Percentiles rank a stretch among this genome's conserved stretches.
Conservation (phyloP, 345 rosid species). For the Eutrema yunnanense region DNA sequence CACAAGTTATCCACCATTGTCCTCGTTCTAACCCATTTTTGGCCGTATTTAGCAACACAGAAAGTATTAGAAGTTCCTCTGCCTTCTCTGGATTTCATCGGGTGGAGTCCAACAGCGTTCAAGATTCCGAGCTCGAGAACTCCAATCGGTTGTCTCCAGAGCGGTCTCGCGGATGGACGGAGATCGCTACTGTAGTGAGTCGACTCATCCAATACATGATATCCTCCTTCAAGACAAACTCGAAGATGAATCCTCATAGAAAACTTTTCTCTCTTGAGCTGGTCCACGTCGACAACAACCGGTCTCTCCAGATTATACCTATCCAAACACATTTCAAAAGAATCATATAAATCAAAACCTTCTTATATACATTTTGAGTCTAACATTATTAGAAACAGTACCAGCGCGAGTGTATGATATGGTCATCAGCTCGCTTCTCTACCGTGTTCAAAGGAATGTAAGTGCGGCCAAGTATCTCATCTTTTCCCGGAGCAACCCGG, state of each 20-base stretch:
- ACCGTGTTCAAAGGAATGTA: conserved; percentile 52
- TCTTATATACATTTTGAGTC: not conserved
- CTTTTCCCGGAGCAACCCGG: conserved; percentile 76
- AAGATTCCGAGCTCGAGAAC: conserved; percentile 84
- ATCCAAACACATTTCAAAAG: not conserved
- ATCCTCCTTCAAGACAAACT: conserved; percentile 95
- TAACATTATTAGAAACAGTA: not conserved
- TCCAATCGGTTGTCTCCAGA: conserved; percentile 89
- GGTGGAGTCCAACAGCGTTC: conserved; percentile 80
- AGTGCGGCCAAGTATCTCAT: conserved; percentile 73
- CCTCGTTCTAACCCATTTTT: conserved; percentile 90
- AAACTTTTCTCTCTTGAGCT: conserved; percentile 80
- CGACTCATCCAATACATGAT: conserved; percentile 93
- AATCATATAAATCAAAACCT: not conserved
- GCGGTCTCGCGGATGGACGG: conserved; percentile 85
- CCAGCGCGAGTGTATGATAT: conserved; percentile 75
- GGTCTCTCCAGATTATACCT: conserved; percentile 75
- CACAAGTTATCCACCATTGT: conserved; percentile 75
- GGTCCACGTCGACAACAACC: conserved; percentile 67
- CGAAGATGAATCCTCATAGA: conserved; percentile 84
- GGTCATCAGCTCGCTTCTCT: conserved; percentile 82
- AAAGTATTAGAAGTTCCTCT: conserved; percentile 87
- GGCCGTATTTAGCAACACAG: conserved; percentile 96
- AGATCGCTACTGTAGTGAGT: conserved; percentile 97
- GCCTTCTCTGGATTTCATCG: conserved; percentile 90